phyloP scores from a whole-genome alignment of 2,329 filamentous ascomycete genomes.

The Apiospora marii region DNA sequence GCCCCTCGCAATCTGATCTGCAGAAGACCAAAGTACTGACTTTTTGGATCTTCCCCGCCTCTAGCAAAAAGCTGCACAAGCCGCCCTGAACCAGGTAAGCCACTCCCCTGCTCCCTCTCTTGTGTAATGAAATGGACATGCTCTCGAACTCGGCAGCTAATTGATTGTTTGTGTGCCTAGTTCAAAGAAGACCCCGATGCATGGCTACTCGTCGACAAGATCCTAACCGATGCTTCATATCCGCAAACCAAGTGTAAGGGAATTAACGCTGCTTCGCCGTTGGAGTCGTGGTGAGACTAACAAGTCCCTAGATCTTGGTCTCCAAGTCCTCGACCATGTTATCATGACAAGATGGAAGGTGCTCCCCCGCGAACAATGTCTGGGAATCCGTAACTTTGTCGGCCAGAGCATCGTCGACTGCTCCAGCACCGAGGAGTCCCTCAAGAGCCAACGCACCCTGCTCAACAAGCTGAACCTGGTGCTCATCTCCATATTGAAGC shows the following conservation, averaged over 20 bases:
- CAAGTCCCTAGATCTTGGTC: slow-evolving; percentile 75
- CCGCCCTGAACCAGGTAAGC: slow-evolving; percentile 87
- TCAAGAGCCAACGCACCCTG: slow-evolving; percentile 84
- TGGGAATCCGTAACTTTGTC: slow-evolving; percentile 98
- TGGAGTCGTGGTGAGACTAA: slow-evolving; percentile 34
- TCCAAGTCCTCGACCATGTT: slow-evolving; percentile 97
- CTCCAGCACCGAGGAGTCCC: slow-evolving; percentile 87
- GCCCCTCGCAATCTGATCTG: slow-evolving; percentile 26
- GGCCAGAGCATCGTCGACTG: slow-evolving; percentile 98
- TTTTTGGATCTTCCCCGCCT: slow-evolving; percentile 43
- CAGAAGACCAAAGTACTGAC: slow-evolving; percentile 45
- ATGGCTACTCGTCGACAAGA: slow-evolving; percentile 97
- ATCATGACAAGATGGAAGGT: slow-evolving; percentile 99
- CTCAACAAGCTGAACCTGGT: slow-evolving; percentile 99
- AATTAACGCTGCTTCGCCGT: not conserved
- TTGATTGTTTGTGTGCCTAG: slow-evolving; percentile 55
- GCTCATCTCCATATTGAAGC: slow-evolving; percentile 95
- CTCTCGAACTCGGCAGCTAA: slow-evolving; percentile 28
- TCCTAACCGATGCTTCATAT: slow-evolving; percentile 91
- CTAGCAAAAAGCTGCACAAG: slow-evolving; percentile 96
- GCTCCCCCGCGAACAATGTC: slow-evolving; percentile 92
- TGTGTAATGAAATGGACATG: not conserved
- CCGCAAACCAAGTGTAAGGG: slow-evolving; percentile 92
- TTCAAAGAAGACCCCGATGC: slow-evolving; percentile 99
- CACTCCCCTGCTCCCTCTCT: slow-evolving; percentile 10